A percentile compares a stretch with the other conserved stretches of the same genome.
phyloP scores from a whole-genome alignment of 441 rosid genomes.

The Aleurites moluccanus region DNA sequence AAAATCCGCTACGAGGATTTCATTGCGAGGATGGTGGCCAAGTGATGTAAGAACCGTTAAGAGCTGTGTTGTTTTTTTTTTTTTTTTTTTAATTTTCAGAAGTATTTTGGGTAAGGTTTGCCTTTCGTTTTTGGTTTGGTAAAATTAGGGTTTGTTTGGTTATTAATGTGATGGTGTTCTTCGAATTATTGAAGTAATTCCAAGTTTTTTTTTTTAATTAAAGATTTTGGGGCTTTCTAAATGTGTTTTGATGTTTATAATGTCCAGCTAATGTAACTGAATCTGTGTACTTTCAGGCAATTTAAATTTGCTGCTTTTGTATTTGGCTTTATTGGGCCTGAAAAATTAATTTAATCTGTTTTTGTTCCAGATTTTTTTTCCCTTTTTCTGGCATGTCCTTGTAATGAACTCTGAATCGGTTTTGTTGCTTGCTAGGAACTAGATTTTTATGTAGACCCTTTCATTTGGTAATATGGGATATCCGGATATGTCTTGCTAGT shows the following conservation, averaged over 20 bases:
- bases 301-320: slow-evolving; percentile 1
- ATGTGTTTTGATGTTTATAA: slow-evolving; percentile 4
- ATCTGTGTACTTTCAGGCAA: background rate
- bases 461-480: background rate
- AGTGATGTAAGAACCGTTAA: slow-evolving; percentile 41
- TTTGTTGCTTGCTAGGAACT: background rate
- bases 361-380: background rate
- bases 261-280: slow-evolving; percentile 9
- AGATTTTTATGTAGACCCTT: too few relatives aligned
- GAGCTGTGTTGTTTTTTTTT: too few relatives aligned
- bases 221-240: background rate
- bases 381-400: background rate
- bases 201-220: slow-evolving; percentile 4
- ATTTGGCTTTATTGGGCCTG: background rate
- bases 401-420: background rate
- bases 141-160: slow-evolving; percentile 30
- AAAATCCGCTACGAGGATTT: slow-evolving; percentile 90
- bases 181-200: slow-evolving; percentile 6
- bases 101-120: slow-evolving; percentile 5
- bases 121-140: slow-evolving; percentile 7
- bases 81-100: too few relatives aligned
- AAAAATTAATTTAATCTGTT: background rate
- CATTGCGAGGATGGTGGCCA: slow-evolving; percentile 86
- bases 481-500: background rate
- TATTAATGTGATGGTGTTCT: slow-evolving; percentile 17